These are phyloP conservation scores for Leccinum obscurum DNA, from an alignment of 768 basidiomycete species.

Conservation along the genomic window DNA sequence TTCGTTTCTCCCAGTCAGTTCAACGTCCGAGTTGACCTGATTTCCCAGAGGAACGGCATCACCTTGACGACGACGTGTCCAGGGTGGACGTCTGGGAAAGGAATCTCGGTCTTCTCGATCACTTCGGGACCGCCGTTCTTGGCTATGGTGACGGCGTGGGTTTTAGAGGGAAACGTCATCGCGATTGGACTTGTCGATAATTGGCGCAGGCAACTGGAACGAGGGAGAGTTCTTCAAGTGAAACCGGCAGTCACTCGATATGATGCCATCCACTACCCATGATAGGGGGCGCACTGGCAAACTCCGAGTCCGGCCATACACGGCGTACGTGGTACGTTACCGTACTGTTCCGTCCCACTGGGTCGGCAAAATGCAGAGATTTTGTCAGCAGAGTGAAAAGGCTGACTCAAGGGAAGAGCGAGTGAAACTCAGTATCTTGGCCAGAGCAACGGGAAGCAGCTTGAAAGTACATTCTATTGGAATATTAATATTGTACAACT, in stretches of 20 bases:
- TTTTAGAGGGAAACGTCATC: slow-evolving; percentile 59
- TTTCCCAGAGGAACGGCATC: background rate
- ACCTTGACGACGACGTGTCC: slow-evolving; percentile 55
- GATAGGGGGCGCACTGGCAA: background rate
- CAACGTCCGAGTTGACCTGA: background rate
- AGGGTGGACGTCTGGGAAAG: slow-evolving; percentile 63
- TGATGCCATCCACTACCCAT: background rate
- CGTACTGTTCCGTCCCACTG: background rate
- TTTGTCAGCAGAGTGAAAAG: background rate
- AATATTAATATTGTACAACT: background rate
- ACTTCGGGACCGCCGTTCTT: slow-evolving; percentile 79
- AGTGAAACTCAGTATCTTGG: background rate
- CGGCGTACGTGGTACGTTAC: background rate
- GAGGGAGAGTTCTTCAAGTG: background rate
- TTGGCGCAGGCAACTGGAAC: background rate
- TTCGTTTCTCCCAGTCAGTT: slow-evolving; percentile 1
- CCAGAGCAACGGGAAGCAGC: background rate
- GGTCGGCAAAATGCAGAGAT: background rate
- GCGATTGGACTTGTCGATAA: slow-evolving; percentile 27
- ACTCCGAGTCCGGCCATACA: background rate
- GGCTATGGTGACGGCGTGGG: slow-evolving; percentile 71
- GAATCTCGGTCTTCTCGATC: slow-evolving; percentile 62
- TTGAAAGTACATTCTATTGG: background rate
- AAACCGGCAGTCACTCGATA: background rate
- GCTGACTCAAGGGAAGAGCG: background rate